These are phyloP conservation scores for Neonothopanus nambi DNA, from an alignment of 1,284 basidiomycete genomes.

Conservation along the genomic window DNA sequence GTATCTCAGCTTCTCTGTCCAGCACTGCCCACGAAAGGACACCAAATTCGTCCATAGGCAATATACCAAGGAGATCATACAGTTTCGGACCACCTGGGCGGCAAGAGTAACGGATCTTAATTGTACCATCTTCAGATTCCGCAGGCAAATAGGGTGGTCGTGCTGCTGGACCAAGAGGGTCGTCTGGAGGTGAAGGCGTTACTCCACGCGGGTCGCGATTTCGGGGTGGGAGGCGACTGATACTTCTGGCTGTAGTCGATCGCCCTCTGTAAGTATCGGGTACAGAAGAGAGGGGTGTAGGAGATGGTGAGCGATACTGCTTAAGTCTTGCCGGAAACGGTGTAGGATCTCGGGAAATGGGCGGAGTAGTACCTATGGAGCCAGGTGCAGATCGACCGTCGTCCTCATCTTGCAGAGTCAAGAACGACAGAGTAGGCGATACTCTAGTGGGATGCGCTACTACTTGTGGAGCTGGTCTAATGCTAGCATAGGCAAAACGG, in stretches of 20 bases:
- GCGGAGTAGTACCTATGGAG: neutral
- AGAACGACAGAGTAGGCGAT: neutral
- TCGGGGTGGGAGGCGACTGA: conserved; percentile 10
- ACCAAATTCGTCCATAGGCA: conserved; percentile 61
- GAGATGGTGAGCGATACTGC: neutral
- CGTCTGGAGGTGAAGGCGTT: conserved; percentile 40
- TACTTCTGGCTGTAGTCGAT: neutral
- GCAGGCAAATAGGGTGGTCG: conserved; percentile 47
- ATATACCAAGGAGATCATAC: conserved; percentile 60
- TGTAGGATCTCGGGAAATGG: neutral
- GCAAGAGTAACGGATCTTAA: conserved; percentile 51
- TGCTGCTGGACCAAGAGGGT: conserved; percentile 53
- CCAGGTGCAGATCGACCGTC: neutral
- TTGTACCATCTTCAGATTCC: conserved; percentile 44
- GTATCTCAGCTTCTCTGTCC: conserved; percentile 72
- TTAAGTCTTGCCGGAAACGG: neutral
- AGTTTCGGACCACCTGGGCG: conserved; percentile 63
- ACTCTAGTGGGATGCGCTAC: too few species aligned
- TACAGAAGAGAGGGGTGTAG: neutral
- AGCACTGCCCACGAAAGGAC: conserved; percentile 64
- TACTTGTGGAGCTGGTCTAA: too few species aligned
- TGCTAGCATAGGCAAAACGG: neutral
- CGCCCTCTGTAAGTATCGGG: neutral
- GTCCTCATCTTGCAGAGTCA: conserved; percentile 1
- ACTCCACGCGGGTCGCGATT: conserved; percentile 32